Evolutionary conservation across 495 filamentous ascomycete genomes (phyloP), one percentile per base, ranked within the genome.

Genomic region (Podospora bellae-mahoneyi): DNA sequence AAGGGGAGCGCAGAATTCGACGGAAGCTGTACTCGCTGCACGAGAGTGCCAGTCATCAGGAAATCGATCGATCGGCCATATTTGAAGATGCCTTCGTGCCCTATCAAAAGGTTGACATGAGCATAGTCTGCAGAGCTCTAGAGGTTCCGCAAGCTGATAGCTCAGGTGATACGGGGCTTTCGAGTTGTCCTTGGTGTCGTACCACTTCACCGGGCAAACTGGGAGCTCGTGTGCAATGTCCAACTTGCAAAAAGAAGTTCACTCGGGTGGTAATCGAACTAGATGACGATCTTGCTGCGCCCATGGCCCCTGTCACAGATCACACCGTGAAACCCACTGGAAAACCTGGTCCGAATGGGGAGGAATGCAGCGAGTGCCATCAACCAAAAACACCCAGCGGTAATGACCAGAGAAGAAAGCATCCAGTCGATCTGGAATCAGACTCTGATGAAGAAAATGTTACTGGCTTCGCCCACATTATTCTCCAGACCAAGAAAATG

Each of bases 1-100:
- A 66, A 23, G 23, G 64, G 13, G 64, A 58, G 55, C 55, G 55
- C 55, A 58, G 55, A 13, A 58, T 58, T 3, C 13, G 55, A 58
- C n/a, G n/a, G 10, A 58, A 58, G 23, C n/a, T 9, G 16, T 58
- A 58, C 55, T 58, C 23, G n/a, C 55, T 58, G 20, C 55, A 58
- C 6, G 55, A 58, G 2, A 58, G 55, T 26, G n/a, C 55, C 5
- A 58, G 55, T 58, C 55, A 58, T 26, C 55, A 58, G 23, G 18
- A 58, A 20, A 58, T 58, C 18, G 55, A 58, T 13, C 55, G 55
- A n/a, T 58, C 55, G 6, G 55, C 55, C n/a, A 5, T 18, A 1
- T 58, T 19, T 9, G 55, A 58, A 18, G 23, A 26, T 26, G 55
- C 55, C 0, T 58, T 58, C 18, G 55, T 58, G n/a, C 55, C 55